Percentiles rank a stretch among this genome's conserved stretches.
Evolutionary conservation across 495 filamentous ascomycete genomes (phyloP).

Genomic region (Xylaria cubensis): DNA sequence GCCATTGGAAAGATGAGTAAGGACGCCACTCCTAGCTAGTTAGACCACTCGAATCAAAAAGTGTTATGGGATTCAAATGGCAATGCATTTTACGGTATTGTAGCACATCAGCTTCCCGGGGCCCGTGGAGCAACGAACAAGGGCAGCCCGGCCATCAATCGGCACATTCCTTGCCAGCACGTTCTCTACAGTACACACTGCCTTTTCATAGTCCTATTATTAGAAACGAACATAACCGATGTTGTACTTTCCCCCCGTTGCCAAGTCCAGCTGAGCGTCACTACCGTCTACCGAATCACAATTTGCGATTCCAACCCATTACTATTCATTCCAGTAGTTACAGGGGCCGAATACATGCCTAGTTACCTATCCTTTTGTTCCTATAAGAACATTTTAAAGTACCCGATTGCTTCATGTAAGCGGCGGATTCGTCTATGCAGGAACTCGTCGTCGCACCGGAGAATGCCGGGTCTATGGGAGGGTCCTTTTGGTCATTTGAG

Average conservation of each 20-base stretch:
- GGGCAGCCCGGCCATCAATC: conserved; percentile 12
- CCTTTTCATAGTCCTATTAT: conserved; percentile 8
- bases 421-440: conserved; percentile 10
- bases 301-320: not conserved
- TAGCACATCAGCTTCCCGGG: conserved; percentile 8
- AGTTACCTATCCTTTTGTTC: not conserved
- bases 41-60: no score
- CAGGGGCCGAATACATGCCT: not conserved
- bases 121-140: conserved; percentile 5
- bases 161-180: conserved; percentile 17
- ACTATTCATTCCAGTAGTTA: not conserved
- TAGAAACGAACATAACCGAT: conserved; percentile 10
- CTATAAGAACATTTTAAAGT: not conserved
- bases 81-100: not conserved
- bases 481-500: not conserved
- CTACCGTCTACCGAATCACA: conserved; percentile 10
- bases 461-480: not conserved
- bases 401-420: conserved; percentile 8
- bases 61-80: not conserved
- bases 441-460: conserved; percentile 3
- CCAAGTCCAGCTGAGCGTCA: conserved; percentile 23
- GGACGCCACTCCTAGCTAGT: not conserved
- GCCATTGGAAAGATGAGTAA: not conserved
- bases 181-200: not conserved
- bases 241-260: conserved; percentile 16